Evolutionary conservation across 2,329 filamentous ascomycete genomes (phyloP), one percentile per base, ranked within the genome.

Genomic region (Cladophialophora immunda): DNA sequence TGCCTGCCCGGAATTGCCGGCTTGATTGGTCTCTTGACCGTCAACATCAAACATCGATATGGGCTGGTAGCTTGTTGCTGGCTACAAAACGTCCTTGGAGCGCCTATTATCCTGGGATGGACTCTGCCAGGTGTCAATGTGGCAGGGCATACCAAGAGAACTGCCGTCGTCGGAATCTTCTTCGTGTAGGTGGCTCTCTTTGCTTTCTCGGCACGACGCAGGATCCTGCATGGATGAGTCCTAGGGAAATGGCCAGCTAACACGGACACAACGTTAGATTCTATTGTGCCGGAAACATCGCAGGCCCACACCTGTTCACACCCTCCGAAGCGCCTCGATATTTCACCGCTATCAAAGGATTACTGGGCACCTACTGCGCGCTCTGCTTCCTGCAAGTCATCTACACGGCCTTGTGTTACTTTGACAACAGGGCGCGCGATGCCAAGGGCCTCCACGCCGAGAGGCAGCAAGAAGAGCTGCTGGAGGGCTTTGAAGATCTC

Each of bases 41-140:
- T 83, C 17, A 71, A 75, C 22, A 74, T 84, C 2, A 73, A 80
- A 3, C 78, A 85, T 57, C 81, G 80, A 61, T 79, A 83, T 76
- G 81, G 80, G 1, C 78, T 86, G 1, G 82, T 85, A 0, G 84
- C 77, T n/a, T 85, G 83, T 70, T 83, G 82, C 7, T 86, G 84
- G 84, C 73, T 86, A 13, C 82, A 85, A 66, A 82, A 82, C 50
- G 76, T 84, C 2, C 66, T 85, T 45, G 84, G 84, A 4, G 81
- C 82, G 0, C 81, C 84, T 0, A 80, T 86, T 2, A 81, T 86
- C 45, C 69, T 86, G 0, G 83, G 78, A 41, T 86, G 84, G 84
- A 85, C 84, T 27, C 69, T 86, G 0, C 79, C 84, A 13, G 81
- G 78, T 2, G 76, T 79, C n/a, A 83, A 78, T 68, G 75, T 81